Evolutionary conservation across 169 alveolate species (phyloP).

Genomic region (Besnoitia besnoiti): DNA sequence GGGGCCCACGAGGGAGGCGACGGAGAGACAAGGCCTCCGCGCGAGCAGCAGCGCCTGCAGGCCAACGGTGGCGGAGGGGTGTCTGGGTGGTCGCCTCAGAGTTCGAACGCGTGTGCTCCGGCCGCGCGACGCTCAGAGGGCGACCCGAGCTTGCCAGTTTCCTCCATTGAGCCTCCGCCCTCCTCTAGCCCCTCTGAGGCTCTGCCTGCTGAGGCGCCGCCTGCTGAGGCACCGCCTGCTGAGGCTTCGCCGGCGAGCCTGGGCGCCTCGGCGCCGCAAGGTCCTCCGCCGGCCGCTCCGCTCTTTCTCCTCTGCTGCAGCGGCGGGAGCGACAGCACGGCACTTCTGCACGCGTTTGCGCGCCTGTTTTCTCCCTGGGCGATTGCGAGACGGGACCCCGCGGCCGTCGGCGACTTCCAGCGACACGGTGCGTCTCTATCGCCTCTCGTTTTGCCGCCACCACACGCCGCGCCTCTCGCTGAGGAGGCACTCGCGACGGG

Average conservation of each 20-base stretch:
- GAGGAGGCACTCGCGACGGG: too few species aligned
- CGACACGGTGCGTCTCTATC: neutral
- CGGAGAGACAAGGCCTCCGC: too few species aligned
- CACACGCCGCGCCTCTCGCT: too few species aligned
- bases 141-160: too few species aligned
- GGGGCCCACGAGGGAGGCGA: too few species aligned
- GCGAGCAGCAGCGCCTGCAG: too few species aligned
- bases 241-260: neutral
- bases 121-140: too few species aligned
- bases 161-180: too few species aligned
- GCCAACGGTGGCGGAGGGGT: too few species aligned
- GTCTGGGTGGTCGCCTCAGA: too few species aligned
- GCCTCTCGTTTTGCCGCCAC: too few species aligned
- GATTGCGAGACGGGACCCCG: neutral
- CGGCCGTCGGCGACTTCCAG: neutral
- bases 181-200: neutral
- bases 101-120: too few species aligned
- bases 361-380: slow-evolving; percentile 35
- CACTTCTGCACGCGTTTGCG: slow-evolving; percentile 59
- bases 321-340: slow-evolving; percentile 61
- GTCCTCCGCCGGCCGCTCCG: slow-evolving; percentile 16
- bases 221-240: neutral
- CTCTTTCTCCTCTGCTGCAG: slow-evolving; percentile 61
- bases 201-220: neutral
- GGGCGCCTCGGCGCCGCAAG: neutral